Base-by-base conservation (phyloP, 1,284 basidiomycete genomes). In the Heliocybe sulcata region DNA sequence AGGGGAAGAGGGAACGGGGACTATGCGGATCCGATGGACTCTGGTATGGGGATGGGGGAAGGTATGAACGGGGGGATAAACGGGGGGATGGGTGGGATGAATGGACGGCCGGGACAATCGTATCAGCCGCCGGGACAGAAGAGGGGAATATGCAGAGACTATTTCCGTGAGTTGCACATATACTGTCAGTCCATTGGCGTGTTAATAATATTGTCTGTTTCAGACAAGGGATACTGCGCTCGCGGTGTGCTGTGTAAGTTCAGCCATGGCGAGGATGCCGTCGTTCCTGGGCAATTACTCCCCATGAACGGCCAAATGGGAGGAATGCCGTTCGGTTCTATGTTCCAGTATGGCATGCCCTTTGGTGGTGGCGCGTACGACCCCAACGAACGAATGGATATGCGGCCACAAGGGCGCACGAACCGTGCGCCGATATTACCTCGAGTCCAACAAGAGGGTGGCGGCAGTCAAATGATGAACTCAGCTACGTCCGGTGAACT, bases 231-330 rank as follows among this genome's bases (percentile, higher is more conserved):
- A 1, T 97, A 87, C 69, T 98, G 95, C 65, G 82, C 91, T 52
- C 85, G 94, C 26, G 95, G 95, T 35, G 85, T 81, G n/a, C 80
- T 79, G 58, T 98, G 95, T 79, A 93, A 92, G 66, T 98, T 83
- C 68, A 92, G 91, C 61, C 95, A 98, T 64, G 91, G 89, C 31
- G 87, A 88, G 1, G 87, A 90, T 64, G 87, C 88, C 23, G 81
- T 92, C 52, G 73, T 89, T 6, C 88, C 87, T 0, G 75, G 77
- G 0, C 82, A 83, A 58, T 62, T 88, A 25, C 86, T 83, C 60
- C 76, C 82, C 14, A 79, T 85, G 74, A 76, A 72, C 56, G 72
- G 71, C 60, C 67, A 49, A 56, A 62, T 11, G 67, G 61, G 16
- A 3, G 58, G 59, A n/a, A 67, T 86, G 62, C 83, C 84, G 6